These are phyloP conservation scores for Stereocaulon alpinum DNA, from an alignment of 495 filamentous ascomycete species.

Conservation along the genomic window DNA sequence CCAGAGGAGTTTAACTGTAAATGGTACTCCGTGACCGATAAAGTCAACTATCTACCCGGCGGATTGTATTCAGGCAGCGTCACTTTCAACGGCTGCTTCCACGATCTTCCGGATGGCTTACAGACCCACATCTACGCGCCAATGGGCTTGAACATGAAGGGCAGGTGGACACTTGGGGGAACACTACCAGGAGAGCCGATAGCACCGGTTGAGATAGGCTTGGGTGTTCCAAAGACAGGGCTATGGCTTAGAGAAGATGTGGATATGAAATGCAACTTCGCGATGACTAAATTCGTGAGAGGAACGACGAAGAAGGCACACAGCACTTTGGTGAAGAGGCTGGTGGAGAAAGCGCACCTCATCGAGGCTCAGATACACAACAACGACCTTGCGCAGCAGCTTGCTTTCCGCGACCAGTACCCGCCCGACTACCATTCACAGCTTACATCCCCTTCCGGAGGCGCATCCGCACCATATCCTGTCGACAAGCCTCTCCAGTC, in stretches of 20 bases:
- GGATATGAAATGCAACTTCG: conserved; percentile 63
- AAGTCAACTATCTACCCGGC: conserved; percentile 60
- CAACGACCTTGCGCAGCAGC: conserved; percentile 10
- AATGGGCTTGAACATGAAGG: conserved; percentile 54
- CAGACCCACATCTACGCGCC: conserved; percentile 70
- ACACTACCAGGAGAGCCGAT: conserved; percentile 51
- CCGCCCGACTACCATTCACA: conserved; percentile 12
- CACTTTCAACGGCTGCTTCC: conserved; percentile 65
- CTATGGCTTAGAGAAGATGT: conserved; percentile 70
- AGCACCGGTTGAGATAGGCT: conserved; percentile 48
- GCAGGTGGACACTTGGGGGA: conserved; percentile 55
- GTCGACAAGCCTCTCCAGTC: background rate
- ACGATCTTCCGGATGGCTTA: conserved; percentile 55
- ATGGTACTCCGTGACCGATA: conserved; percentile 59
- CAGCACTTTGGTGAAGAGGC: conserved; percentile 50
- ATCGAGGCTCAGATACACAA: conserved; percentile 20
- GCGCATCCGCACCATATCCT: background rate
- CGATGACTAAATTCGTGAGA: conserved; percentile 64
- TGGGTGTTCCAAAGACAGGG: conserved; percentile 49
- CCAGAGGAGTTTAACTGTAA: conserved; percentile 55
- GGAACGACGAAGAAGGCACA: conserved; percentile 64
- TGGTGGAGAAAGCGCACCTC: conserved; percentile 48
- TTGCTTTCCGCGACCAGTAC: conserved; percentile 6
- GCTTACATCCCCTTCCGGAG: background rate
- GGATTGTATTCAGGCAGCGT: conserved; percentile 49